Base-by-base conservation (phyloP, 345 rosid genomes). In the Microcos paniculata region DNA sequence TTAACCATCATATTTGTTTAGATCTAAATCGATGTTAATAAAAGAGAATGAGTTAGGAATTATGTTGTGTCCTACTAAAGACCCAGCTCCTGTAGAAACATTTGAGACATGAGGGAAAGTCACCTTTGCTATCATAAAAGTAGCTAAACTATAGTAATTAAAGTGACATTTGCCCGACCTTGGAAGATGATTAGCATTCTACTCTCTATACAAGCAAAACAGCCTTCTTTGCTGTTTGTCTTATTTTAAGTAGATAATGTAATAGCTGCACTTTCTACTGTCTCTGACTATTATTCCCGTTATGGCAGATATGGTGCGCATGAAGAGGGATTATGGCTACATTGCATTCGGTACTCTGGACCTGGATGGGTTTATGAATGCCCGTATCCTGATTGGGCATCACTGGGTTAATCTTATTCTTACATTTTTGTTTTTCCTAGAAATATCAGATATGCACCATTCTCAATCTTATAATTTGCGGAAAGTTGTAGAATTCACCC, bases 321-420 rank as follows among this genome's bases (percentile, higher is more conserved):
- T 58, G 92, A 91, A 77, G 96, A 88, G 76, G 97, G 91, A 46
- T 71, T 93, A 58, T 93, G 96, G 98, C 82, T 90, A 35, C 94
- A 93, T 76, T 90, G 92, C 26, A 62, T 92, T 84, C 85, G 73
- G 35, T 92, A 96, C 84, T 80, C 91, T 72, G 98, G 96, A 80
- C 90, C 96, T 8, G 88, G 84, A 65, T 96, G 97, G 97, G 76
- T 75, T 56, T 90, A 89, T 59, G 88, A 93, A 76, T 92, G 98
- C 71, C 93, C 94, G 15, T 86, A 85, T 76, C 97, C 98, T 15
- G 86, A 84, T 68, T 92, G 98, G 94, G 90, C 93, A 55, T 72
- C 83, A 5, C 89, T 81, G 43, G 30, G 15, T 56, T 80, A 76
- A 73, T 65, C n/a, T 16, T 67, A 48, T 1, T 68, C 13, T 30